These are phyloP conservation scores for Alternaria arbusti DNA, from an alignment of 2,329 filamentous ascomycete species.

Conservation along the genomic window DNA sequence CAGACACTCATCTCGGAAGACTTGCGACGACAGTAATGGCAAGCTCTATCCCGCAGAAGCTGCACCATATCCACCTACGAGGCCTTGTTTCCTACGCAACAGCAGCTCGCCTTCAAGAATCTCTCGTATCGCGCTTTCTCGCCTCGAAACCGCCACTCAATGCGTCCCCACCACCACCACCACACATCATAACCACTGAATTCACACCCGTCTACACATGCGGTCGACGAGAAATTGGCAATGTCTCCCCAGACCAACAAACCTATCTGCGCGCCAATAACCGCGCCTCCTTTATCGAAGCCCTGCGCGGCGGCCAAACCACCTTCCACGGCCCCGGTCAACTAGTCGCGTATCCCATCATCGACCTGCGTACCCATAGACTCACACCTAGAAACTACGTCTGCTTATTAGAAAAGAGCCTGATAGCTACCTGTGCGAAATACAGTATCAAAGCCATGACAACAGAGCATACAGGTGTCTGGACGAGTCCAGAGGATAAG, in stretches of 20 bases:
- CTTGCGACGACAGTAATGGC: constrained; percentile 10
- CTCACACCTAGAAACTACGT: constrained; percentile 80
- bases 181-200: constrained; percentile 79
- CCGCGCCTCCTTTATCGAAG: constrained; percentile 68
- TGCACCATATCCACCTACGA: constrained; percentile 67
- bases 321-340: constrained; percentile 97
- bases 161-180: constrained; percentile 62
- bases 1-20: neutral
- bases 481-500: constrained; percentile 66
- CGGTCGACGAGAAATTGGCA: constrained; percentile 75
- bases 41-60: constrained; percentile 56
- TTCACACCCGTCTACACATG: constrained; percentile 86
- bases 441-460: constrained; percentile 69
- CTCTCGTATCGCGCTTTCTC: constrained; percentile 64
- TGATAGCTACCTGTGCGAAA: constrained; percentile 68
- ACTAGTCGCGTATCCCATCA: constrained; percentile 86
- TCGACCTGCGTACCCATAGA: constrained; percentile 75
- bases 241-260: constrained; percentile 57
- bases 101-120: constrained; percentile 63
- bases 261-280: constrained; percentile 48
- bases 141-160: constrained; percentile 62
- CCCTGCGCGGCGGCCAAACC: constrained; percentile 84
- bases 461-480: constrained; percentile 83
- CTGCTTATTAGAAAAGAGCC: constrained; percentile 75
- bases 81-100: constrained; percentile 61